Evolutionary conservation across 176 grass and related monocot species (phyloP).

Genomic region (Carex cristatella): DNA sequence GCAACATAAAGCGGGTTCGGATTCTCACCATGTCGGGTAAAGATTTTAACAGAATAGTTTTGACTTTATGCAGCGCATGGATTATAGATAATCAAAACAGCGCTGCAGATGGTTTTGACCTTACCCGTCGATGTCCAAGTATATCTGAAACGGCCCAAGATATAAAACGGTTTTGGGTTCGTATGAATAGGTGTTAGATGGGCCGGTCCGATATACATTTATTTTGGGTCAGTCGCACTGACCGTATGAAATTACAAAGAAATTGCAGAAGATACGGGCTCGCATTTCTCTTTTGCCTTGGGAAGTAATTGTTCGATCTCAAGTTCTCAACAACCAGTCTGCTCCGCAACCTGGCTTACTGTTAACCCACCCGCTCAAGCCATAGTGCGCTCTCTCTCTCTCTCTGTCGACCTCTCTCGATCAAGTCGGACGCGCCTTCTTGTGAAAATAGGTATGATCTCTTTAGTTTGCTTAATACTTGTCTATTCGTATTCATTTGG

Average conservation of each 20-base stretch:
- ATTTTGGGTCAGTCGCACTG: not conserved
- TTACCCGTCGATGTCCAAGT: not conserved
- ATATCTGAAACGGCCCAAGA: not conserved
- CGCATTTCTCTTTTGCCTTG: not conserved
- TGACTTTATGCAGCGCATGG: too few relatives aligned
- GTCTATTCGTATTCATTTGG: not conserved
- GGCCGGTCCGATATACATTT: not conserved
- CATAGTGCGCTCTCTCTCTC: not conserved
- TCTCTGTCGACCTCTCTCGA: not conserved
- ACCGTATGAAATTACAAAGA: not conserved
- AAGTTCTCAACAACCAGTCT: not conserved
- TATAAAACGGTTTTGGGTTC: not conserved
- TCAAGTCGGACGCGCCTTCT: not conserved
- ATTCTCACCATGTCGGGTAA: not conserved
- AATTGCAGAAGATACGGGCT: not conserved
- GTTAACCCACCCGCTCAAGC: not conserved
- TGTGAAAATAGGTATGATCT: not conserved
- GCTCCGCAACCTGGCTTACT: not conserved
- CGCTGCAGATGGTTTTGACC: too few relatives aligned
- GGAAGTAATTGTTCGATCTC: not conserved
- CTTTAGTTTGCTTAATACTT: not conserved
- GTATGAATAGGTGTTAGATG: not conserved
- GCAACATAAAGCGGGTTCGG: not conserved
- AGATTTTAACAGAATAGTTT: too few relatives aligned
- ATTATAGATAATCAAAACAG: too few relatives aligned